Conservation (phyloP, 192 early-diverging fungal genomes). For the Dissophora globulifera region DNA sequence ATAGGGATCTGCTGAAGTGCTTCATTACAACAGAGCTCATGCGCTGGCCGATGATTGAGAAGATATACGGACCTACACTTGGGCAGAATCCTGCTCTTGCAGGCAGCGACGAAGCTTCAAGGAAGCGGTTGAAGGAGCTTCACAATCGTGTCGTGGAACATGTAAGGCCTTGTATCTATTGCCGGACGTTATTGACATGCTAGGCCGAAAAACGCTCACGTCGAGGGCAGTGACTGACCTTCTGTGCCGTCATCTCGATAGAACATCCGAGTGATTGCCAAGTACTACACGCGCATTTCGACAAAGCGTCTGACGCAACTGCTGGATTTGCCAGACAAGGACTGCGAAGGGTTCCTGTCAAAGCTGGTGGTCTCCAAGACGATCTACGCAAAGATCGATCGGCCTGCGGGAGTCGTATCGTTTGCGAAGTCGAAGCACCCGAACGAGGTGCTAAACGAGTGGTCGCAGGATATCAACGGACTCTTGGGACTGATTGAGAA, state of each 20-base stretch:
- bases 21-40: slow-evolving; percentile 95
- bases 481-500: slow-evolving; percentile 94
- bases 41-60: slow-evolving; percentile 94
- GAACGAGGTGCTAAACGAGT: slow-evolving; percentile 92
- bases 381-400: slow-evolving; percentile 95
- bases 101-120: slow-evolving; percentile 75
- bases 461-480: slow-evolving; percentile 90
- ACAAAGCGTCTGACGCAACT: slow-evolving; percentile 89
- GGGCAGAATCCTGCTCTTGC: slow-evolving; percentile 81
- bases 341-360: slow-evolving; percentile 92
- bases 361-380: slow-evolving; percentile 95
- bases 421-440: slow-evolving; percentile 88
- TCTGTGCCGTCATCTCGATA: no score
- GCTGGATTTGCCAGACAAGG: slow-evolving; percentile 85
- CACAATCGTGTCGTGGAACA: slow-evolving; percentile 98
- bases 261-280: slow-evolving; percentile 97
- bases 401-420: slow-evolving; percentile 88
- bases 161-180: slow-evolving; percentile 60
- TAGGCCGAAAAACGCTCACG: no score
- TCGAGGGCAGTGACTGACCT: no score
- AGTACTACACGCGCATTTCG: slow-evolving; percentile 93
- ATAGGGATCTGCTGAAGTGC: slow-evolving; percentile 83
- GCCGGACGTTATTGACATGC: no score
- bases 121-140: slow-evolving; percentile 82
- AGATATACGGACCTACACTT: slow-evolving; percentile 84